Evolutionary conservation across 768 basidiomycete genomes (phyloP).

Genomic region (Tephrocybe sp.): DNA sequence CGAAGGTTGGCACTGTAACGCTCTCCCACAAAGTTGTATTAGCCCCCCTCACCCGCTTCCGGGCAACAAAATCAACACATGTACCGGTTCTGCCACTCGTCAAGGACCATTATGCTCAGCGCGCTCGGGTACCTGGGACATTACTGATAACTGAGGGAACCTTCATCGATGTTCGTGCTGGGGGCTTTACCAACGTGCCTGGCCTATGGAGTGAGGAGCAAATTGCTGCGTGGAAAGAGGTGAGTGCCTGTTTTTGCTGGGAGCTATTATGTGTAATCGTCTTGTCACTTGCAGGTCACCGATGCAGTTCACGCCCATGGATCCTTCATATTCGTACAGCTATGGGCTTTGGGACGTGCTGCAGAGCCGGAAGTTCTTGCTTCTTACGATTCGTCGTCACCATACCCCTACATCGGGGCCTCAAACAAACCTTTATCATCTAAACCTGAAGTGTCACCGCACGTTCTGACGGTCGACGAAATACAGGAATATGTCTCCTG

Average conservation of each 20-base stretch:
- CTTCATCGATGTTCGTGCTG: constrained; percentile 43
- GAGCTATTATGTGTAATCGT: neutral
- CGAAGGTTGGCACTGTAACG: constrained; percentile 29
- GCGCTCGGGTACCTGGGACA: constrained; percentile 33
- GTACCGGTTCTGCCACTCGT: constrained; percentile 27
- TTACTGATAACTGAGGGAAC: constrained; percentile 47
- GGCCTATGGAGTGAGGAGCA: constrained; percentile 68
- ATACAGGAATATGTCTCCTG: constrained; percentile 47
- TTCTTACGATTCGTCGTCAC: constrained; percentile 22
- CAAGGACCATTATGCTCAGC: constrained; percentile 35
- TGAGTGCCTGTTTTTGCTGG: constrained; percentile 17
- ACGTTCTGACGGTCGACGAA: constrained; percentile 42
- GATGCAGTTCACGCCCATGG: constrained; percentile 53
- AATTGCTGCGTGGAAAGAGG: constrained; percentile 53
- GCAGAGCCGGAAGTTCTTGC: constrained; percentile 31
- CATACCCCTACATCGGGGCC: constrained; percentile 11
- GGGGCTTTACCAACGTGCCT: constrained; percentile 48
- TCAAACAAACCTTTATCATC: constrained; percentile 22
- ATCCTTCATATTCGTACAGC: constrained; percentile 42
- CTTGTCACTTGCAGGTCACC: constrained; percentile 37
- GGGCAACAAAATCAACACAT: constrained; percentile 14
- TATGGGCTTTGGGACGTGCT: constrained; percentile 47
- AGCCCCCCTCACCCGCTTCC: constrained; percentile 24
- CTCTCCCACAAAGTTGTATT: constrained; percentile 46
- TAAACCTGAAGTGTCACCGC: constrained; percentile 35